Percentiles rank a stretch among this genome's conserved stretches.
phyloP scores from a whole-genome alignment of 371 early-diverging fungal species.

The Sporodiniella umbellata region DNA sequence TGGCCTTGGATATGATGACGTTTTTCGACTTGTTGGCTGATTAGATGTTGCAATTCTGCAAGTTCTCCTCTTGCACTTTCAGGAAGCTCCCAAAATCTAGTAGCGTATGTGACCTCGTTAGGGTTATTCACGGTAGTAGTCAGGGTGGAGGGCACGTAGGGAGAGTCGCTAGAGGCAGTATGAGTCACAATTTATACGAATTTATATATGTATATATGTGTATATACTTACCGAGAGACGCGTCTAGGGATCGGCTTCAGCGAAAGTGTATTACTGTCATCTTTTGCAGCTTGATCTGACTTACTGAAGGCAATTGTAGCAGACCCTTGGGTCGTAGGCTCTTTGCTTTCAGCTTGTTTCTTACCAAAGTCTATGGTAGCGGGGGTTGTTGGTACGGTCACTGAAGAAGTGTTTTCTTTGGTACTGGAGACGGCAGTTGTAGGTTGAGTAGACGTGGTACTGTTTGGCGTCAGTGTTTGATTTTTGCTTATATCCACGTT shows the following conservation, averaged over 20 bases:
- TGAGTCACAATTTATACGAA: neutral
- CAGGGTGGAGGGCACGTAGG: constrained; percentile 6
- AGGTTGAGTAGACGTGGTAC: neutral
- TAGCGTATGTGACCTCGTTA: constrained; percentile 15
- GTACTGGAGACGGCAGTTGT: neutral
- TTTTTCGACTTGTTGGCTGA: constrained; percentile 16
- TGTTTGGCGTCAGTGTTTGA: neutral
- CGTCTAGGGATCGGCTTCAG: constrained; percentile 1
- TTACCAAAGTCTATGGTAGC: neutral
- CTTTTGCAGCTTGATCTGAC: neutral
- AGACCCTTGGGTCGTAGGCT: constrained; percentile 4
- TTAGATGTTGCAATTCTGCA: constrained; percentile 13
- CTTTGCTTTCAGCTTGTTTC: neutral
- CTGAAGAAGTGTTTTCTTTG: neutral
- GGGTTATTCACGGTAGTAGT: constrained; percentile 9
- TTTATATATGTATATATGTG: neutral
- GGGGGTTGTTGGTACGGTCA: neutral
- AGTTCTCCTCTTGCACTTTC: constrained; percentile 17
- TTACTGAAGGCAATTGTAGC: constrained; percentile 12
- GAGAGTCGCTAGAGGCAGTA: constrained; percentile 1
- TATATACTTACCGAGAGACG: constrained; percentile 6
- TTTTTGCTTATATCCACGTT: neutral
- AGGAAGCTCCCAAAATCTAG: constrained; percentile 20
- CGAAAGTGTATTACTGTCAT: neutral
- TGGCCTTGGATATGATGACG: constrained; percentile 9